A percentile compares a stretch with the other conserved stretches of the same genome.
phyloP scores from a whole-genome alignment of 306 rosid genomes.

The Begonia peltatifolia region DNA sequence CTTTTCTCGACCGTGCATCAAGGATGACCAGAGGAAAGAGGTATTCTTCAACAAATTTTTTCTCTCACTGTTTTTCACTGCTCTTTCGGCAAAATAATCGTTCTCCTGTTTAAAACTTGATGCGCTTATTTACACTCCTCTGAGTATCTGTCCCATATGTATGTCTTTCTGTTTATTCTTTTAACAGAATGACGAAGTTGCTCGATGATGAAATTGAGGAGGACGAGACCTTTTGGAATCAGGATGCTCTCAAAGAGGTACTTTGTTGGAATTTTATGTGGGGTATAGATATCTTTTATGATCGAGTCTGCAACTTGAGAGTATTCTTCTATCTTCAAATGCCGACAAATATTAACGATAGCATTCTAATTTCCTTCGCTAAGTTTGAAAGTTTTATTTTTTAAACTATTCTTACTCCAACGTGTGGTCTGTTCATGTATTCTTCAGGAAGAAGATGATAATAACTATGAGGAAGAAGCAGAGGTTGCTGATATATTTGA shows the following conservation, averaged over 20 bases:
- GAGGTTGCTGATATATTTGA: slow-evolving; percentile 83
- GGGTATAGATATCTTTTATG: no score
- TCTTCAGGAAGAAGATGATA: slow-evolving; percentile 56
- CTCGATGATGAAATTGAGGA: slow-evolving; percentile 67
- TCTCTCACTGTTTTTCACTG: not conserved
- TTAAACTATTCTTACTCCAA: not conserved
- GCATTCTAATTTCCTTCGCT: no score
- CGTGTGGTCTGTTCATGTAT: not conserved
- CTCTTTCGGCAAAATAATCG: not conserved
- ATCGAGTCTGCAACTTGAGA: no score
- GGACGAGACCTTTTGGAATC: slow-evolving; percentile 84
- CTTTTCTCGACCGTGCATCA: slow-evolving; percentile 47
- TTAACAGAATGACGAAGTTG: slow-evolving; percentile 42
- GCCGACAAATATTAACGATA: no score
- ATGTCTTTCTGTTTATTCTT: not conserved
- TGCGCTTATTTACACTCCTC: not conserved
- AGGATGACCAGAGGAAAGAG: slow-evolving; percentile 72
- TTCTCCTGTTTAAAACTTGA: not conserved
- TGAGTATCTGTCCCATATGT: no score
- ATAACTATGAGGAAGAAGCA: slow-evolving; percentile 58
- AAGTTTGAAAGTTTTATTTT: not conserved
- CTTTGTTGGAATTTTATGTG: not conserved
- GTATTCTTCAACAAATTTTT: slow-evolving; percentile 4
- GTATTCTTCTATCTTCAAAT: no score
- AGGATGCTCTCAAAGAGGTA: slow-evolving; percentile 83